Evolutionary conservation across 495 filamentous ascomycete species (phyloP), one percentile per base, ranked within the genome.

Genomic region (Neurospora sublineolata): DNA sequence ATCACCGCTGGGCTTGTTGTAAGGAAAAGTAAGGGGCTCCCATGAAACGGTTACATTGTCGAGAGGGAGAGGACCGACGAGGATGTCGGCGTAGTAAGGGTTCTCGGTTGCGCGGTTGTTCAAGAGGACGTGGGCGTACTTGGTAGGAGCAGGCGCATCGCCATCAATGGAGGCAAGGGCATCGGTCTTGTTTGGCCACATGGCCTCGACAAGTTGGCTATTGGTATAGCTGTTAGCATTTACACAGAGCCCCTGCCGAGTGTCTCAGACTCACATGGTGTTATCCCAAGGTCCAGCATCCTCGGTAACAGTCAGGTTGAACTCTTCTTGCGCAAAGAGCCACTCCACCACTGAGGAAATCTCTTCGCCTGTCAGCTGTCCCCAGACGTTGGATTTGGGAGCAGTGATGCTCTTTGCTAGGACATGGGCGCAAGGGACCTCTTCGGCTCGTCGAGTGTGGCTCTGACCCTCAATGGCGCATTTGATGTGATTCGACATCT

Each of bases 131-230:
- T 83, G 84, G 23, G 85, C 85, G 73, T 84, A 87, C 73, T 83
- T 78, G 16, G 75, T 75, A 14, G 85, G 86, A 8, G 79, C 73
- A 4, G 76, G 68, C 12, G 71, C 78, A 67, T 71, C 72, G 41
- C 77, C 77, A 70, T 86, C 80, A 11, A 88, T 72, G 73, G 81
- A 88, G 2, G 76, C 68, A 30, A 86, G 70, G 27, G 80, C 82
- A 75, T 84, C 84, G 1, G 85, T 83, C 75, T 87, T 88, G 77
- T 87, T 87, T 16, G 86, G 85, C 69, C 77, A 75, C 71, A 87
- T 75, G 16, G 84, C 74, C 70, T 88, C 86, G 38, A 85, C 77
- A n/a, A 83, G 72, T 30, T 73, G 68, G 14, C 76, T 79, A 44
- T 38, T 36, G 23, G 20, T 8, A 27, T 7, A 33, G 7, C 33